Evolutionary conservation across 257 asterid species (phyloP), one percentile per base, ranked within the genome.

Genomic region (Prunella vulgaris): DNA sequence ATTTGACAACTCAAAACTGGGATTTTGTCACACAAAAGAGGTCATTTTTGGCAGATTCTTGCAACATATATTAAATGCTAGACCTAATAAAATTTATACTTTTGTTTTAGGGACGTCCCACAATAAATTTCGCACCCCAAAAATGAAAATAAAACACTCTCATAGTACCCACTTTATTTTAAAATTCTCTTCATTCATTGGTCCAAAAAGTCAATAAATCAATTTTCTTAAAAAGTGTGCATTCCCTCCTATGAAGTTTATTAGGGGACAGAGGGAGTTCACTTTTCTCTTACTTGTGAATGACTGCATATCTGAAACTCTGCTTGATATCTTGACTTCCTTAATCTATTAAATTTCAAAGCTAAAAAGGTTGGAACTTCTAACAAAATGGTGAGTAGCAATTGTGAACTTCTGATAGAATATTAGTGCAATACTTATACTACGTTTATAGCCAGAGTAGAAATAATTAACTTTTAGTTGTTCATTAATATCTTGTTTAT

Each of bases 221-320:
- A n/a, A n/a, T n/a, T n/a, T n/a, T n/a, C n/a, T n/a, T n/a, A n/a
- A n/a, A n/a, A n/a, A n/a, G n/a, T n/a, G n/a, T n/a, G n/a, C n/a
- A n/a, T n/a, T n/a, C n/a, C n/a, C n/a, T n/a, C n/a, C n/a, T n/a
- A n/a, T n/a, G n/a, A n/a, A n/a, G n/a, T n/a, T n/a, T n/a, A n/a
- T n/a, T n/a, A n/a, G n/a, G n/a, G n/a, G n/a, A n/a, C n/a, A n/a
- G n/a, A n/a, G n/a, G n/a, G n/a, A n/a, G n/a, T n/a, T n/a, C 12
- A 10, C 2, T 38, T 38, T 44, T 72, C 54, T 72, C 42, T 30
- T 65, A 27, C 44, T 58, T 30, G 13, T 14, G 51, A 24, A 48
- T 38, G 58, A 66, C 32, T 66, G 72, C 52, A 22, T 64, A 44
- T 69, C 69, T 13, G 59, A 58, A 58, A 52, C 58, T 49, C 9